These are phyloP conservation scores for Dactylellina haptotyla DNA, from an alignment of 2,329 filamentous ascomycete genomes.

Conservation along the genomic window DNA sequence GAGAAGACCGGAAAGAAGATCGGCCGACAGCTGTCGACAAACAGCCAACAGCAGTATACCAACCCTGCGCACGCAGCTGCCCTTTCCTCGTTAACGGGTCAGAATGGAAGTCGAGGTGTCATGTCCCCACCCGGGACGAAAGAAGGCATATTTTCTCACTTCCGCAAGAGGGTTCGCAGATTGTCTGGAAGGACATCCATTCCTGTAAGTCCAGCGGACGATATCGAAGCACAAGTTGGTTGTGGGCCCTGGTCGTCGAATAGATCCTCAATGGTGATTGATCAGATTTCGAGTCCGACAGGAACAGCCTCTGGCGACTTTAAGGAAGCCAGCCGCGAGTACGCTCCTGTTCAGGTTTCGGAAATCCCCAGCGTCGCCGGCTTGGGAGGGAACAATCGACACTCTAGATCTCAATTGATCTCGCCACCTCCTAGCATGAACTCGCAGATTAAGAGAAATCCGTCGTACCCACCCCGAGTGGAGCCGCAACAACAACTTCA, in stretches of 20 bases:
- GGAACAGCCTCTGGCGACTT: conserved; percentile 60
- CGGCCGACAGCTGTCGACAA: conserved; percentile 89
- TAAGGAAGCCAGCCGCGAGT: conserved; percentile 55
- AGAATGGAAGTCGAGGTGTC: conserved; percentile 65
- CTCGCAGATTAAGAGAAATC: conserved; percentile 62
- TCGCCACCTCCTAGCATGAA: conserved; percentile 60
- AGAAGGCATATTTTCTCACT: conserved; percentile 97
- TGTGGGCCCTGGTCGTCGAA: conserved; percentile 90
- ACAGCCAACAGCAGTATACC: conserved; percentile 75
- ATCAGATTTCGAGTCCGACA: conserved; percentile 66
- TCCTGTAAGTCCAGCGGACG: conserved; percentile 81
- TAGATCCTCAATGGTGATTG: conserved; percentile 82
- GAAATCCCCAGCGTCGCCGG: conserved; percentile 46
- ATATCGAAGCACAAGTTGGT: conserved; percentile 90
- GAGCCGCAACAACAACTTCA: conserved; percentile 68
- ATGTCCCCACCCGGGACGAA: conserved; percentile 83
- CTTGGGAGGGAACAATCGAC: conserved; percentile 43
- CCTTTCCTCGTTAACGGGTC: conserved; percentile 56
- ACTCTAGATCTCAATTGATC: conserved; percentile 51
- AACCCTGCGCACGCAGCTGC: conserved; percentile 58
- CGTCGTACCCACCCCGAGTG: conserved; percentile 58
- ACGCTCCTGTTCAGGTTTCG: conserved; percentile 51
- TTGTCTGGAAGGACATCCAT: conserved; percentile 91
- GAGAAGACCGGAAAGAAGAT: conserved; percentile 87
- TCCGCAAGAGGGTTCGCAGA: conserved; percentile 89